Evolutionary conservation across 1,284 basidiomycete genomes (phyloP), one percentile per base, ranked within the genome.

Genomic region (Bjerkandera adusta): DNA sequence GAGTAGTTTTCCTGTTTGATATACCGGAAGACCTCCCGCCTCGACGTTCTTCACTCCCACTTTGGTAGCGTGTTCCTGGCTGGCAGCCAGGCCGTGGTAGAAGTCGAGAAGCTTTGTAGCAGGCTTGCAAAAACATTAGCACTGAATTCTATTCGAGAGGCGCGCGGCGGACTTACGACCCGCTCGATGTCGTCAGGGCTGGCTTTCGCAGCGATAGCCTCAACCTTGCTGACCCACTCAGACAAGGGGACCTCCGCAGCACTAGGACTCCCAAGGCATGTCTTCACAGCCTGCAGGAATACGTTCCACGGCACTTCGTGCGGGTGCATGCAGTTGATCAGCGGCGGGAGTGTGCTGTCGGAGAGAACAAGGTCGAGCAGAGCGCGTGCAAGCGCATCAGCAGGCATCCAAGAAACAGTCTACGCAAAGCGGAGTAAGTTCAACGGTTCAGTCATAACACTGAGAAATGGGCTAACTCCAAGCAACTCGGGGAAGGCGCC

Each of bases 381-480:
- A 3, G 51, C 43, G 11, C 21, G 32, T 1, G 49, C 48, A 4
- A 54, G 51, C 1, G 47, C 48, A 21, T 55, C 53, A 15, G 53
- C 40, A 4, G 57, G 54, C 12, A 55, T 45, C 57, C 57, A 58
- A 5, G 53, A 49, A 6, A 57, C 46, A 2, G 34, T 35, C 56
- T 57, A 24, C 51, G 50, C 15, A 16, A 37, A 5, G 11, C 5
- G 15, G 4, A n/a, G 15, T 27, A 16, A 13, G n/a, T 5, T 3
- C 8, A 30, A 16, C 18, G 20, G 13, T 5, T 13, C 8, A 5
- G 15, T 16, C 25, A 45, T 3, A 8, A 22, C 18, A 20, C 16
- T 15, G 29, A 18, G 13, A 36, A 30, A 5, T 15, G 5, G 5
- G 60, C 58, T 40, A 41, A 66, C 62, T 1, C 22, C 39, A 32